phyloP scores from a whole-genome alignment of 2,329 filamentous ascomycete species.

The Gnomoniopsis smithogilvyi region DNA sequence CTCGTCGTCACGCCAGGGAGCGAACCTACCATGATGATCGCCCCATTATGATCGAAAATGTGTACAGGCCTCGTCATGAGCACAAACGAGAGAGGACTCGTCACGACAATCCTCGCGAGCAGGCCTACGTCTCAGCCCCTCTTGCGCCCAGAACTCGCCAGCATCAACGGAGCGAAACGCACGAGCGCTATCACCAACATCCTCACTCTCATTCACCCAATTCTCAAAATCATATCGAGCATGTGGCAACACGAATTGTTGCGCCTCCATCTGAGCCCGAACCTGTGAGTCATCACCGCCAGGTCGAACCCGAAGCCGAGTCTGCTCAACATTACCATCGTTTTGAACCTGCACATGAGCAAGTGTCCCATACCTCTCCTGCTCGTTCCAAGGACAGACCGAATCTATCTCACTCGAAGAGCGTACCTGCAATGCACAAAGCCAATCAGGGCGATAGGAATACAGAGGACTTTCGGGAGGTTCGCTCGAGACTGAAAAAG shows the following conservation, averaged over 20 bases:
- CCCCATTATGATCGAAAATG: not conserved
- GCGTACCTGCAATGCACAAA: not conserved
- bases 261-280: not conserved
- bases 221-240: not conserved
- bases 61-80: not conserved
- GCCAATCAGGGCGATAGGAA: not conserved
- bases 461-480: not conserved
- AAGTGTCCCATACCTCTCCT: not conserved
- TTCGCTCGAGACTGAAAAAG: not conserved
- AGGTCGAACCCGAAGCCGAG: not conserved
- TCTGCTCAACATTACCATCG: no score
- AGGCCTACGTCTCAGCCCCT: not conserved
- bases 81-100: not conserved
- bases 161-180: not conserved
- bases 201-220: slow-evolving; percentile 10
- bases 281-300: not conserved
- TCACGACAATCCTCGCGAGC: not conserved
- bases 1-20: not conserved
- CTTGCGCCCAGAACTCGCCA: not conserved
- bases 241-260: not conserved
- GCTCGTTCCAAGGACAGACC: not conserved
- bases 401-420: not conserved
- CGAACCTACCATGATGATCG: not conserved
- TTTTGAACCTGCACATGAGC: not conserved
- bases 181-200: slow-evolving; percentile 9